Percentiles rank a stretch among this genome's conserved stretches.
phyloP scores from a whole-genome alignment of 257 asterid genomes.

The Eucommia ulmoides region DNA sequence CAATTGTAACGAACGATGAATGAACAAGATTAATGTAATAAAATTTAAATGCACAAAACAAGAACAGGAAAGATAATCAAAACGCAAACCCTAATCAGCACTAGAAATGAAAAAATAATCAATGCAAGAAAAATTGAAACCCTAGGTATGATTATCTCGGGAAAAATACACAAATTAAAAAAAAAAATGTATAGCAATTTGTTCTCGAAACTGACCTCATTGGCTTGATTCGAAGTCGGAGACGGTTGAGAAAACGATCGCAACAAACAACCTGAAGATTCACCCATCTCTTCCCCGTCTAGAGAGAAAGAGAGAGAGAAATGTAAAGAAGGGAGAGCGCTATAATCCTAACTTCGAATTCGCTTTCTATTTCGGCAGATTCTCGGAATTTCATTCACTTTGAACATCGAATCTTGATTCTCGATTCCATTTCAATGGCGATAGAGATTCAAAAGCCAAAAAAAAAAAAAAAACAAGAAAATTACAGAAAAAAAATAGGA shows the following conservation, averaged over 20 bases:
- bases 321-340: conserved; percentile 1
- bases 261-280: conserved; percentile 44
- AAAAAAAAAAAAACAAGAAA: too few species aligned
- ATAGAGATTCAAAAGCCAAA: too few species aligned
- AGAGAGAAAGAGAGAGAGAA: too few species aligned
- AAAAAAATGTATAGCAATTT: background rate
- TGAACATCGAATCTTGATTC: too few species aligned
- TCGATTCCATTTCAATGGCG: too few species aligned
- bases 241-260: conserved; percentile 53
- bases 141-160: background rate
- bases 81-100: background rate
- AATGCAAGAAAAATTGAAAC: background rate
- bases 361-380: background rate
- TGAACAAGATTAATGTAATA: background rate
- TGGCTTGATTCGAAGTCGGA: conserved; percentile 27
- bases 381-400: too few species aligned
- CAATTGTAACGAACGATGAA: background rate
- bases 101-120: background rate
- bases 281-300: conserved; percentile 34
- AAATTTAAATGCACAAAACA: background rate
- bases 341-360: conserved; percentile 1
- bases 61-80: background rate
- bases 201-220: conserved; percentile 25
- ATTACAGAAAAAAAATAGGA: too few species aligned
- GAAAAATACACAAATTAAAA: background rate